Evolutionary conservation across 1,284 basidiomycete species (phyloP).

Genomic region (Ustilago tritici): DNA sequence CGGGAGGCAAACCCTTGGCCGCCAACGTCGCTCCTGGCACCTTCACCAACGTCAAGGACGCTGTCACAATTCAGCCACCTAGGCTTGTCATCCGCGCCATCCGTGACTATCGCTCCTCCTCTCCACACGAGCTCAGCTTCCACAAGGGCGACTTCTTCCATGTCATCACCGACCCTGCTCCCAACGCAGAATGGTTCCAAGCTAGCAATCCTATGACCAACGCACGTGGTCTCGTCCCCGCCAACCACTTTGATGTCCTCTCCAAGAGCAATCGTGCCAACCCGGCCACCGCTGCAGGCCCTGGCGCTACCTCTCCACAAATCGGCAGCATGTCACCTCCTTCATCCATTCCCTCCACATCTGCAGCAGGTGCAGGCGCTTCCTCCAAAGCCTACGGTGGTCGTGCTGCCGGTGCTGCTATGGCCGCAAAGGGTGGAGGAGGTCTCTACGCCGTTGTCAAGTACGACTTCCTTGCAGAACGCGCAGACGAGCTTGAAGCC

Average conservation of each 20-base stretch:
- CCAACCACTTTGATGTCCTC: conserved; percentile 79
- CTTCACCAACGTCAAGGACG: conserved; percentile 54
- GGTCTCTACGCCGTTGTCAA: conserved; percentile 87
- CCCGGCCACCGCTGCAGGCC: conserved; percentile 32
- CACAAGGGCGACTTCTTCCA: conserved; percentile 97
- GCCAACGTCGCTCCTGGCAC: conserved; percentile 29
- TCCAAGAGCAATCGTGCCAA: conserved; percentile 51
- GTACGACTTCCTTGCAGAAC: conserved; percentile 93
- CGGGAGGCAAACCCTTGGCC: conserved; percentile 46
- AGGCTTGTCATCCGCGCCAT: conserved; percentile 95
- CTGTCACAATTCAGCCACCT: conserved; percentile 75
- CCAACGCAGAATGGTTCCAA: conserved; percentile 70
- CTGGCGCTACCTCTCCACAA: conserved; percentile 37
- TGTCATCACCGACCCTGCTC: conserved; percentile 80
- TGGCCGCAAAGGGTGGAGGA: conserved; percentile 63
- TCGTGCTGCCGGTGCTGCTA: conserved; percentile 45
- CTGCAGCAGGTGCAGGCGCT: conserved; percentile 8
- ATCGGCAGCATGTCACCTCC: conserved; percentile 47
- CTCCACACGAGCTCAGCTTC: conserved; percentile 90
- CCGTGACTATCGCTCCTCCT: conserved; percentile 77
- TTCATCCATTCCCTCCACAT: neutral
- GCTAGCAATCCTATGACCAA: conserved; percentile 83
- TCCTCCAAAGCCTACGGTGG: conserved; percentile 40
- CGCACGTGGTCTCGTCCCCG: conserved; percentile 90
- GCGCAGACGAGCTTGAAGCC: conserved; percentile 94